These are phyloP conservation scores for Entomortierella lignicola DNA, from an alignment of 192 early-diverging fungal species.

Conservation along the genomic window DNA sequence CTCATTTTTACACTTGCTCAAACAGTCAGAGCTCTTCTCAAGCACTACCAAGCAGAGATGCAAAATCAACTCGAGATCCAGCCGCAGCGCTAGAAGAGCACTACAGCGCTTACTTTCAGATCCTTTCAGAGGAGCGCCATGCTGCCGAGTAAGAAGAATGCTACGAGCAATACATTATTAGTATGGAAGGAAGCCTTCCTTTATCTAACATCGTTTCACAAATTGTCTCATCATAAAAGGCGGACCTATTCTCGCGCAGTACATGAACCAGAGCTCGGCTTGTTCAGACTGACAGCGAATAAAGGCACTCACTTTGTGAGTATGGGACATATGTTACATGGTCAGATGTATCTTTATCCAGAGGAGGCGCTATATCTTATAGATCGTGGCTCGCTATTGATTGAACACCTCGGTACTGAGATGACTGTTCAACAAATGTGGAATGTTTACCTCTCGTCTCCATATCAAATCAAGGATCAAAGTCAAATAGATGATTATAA, in stretches of 20 bases:
- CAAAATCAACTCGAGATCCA: conserved; percentile 17
- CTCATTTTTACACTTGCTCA: background rate
- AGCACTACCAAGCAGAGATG: conserved; percentile 27
- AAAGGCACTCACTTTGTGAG: conserved; percentile 56
- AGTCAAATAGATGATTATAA: background rate
- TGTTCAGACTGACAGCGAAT: conserved; percentile 41
- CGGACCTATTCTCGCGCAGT: conserved; percentile 33
- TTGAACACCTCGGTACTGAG: conserved; percentile 18
- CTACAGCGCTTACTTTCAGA: conserved; percentile 30
- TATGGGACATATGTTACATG: conserved; percentile 58
- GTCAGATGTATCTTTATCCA: conserved; percentile 52
- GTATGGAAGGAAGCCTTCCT: no score
- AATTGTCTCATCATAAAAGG: background rate
- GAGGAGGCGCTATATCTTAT: conserved; percentile 65
- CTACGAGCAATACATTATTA: background rate
- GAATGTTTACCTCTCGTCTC: conserved; percentile 18
- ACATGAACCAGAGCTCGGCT: conserved; percentile 17
- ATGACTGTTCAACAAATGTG: conserved; percentile 54
- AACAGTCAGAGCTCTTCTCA: conserved; percentile 9
- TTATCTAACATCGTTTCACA: no score
- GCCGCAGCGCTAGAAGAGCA: conserved; percentile 22
- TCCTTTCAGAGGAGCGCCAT: conserved; percentile 36
- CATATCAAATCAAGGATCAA: background rate
- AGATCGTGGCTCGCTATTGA: conserved; percentile 53
- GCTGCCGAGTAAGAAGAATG: conserved; percentile 31